These are phyloP conservation scores for Panaeolus papilionaceus DNA, from an alignment of 768 basidiomycete species.

Conservation along the genomic window DNA sequence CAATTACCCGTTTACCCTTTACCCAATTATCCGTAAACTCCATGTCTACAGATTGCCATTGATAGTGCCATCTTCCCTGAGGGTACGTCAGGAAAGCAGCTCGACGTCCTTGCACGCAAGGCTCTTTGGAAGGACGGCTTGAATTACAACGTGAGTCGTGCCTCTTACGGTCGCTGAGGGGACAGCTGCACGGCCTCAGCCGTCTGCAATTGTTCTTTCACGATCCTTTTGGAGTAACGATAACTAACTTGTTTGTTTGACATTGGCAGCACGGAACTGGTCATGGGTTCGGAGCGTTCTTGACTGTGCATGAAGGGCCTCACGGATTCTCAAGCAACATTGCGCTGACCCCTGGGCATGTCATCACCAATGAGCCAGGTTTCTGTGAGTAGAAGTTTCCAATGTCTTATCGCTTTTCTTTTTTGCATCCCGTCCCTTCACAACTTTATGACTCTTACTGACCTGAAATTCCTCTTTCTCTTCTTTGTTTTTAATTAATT, in stretches of 20 bases:
- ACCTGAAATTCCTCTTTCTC: constrained; percentile 19
- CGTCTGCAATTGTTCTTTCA: constrained; percentile 15
- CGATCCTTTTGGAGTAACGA: constrained; percentile 6
- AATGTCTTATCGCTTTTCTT: constrained; percentile 15
- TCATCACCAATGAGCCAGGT: constrained; percentile 94
- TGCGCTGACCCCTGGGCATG: constrained; percentile 83
- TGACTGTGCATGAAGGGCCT: constrained; percentile 87
- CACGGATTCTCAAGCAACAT: constrained; percentile 76
- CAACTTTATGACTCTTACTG: constrained; percentile 22
- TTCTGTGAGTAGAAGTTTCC: constrained; percentile 65
- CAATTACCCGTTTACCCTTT: constrained; percentile 10
- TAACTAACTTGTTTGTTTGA: constrained; percentile 16
- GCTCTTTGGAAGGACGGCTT: constrained; percentile 88
- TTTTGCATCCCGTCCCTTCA: background rate
- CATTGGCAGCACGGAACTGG: constrained; percentile 86
- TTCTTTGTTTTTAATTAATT: constrained; percentile 21
- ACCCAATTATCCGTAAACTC: constrained; percentile 28
- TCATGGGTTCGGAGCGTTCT: constrained; percentile 88
- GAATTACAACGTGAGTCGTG: constrained; percentile 70
- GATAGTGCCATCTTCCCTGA: constrained; percentile 90
- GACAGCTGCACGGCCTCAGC: constrained; percentile 3
- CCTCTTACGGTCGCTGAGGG: constrained; percentile 15
- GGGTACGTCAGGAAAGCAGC: constrained; percentile 81
- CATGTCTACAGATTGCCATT: constrained; percentile 77
- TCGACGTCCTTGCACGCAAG: constrained; percentile 90